Conservation (phyloP, 768 basidiomycete species). For the Russula ochroleuca region DNA sequence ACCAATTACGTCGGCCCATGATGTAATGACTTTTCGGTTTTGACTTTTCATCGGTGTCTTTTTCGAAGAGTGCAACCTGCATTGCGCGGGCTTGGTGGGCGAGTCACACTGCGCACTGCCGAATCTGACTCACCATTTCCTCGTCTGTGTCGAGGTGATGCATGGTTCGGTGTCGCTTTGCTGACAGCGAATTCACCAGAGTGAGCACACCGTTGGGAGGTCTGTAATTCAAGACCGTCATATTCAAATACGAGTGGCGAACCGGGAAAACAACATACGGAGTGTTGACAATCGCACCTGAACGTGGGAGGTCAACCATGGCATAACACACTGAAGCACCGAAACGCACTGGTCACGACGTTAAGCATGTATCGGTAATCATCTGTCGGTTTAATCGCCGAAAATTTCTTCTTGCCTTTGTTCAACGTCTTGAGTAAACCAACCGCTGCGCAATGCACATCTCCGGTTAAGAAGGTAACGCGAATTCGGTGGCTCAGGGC, state of each 20-base stretch:
- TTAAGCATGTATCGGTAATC: conserved; percentile 93
- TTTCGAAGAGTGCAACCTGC: conserved; percentile 73
- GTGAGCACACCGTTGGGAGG: conserved; percentile 70
- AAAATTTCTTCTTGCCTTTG: conserved; percentile 47
- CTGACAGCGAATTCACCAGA: conserved; percentile 74
- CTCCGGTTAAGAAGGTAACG: conserved; percentile 82
- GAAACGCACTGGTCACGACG: conserved; percentile 63
- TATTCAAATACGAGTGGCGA: not conserved
- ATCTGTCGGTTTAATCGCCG: conserved; percentile 45
- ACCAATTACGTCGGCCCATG: conserved; percentile 90
- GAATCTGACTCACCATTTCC: conserved; percentile 53
- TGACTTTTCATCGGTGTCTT: conserved; percentile 73
- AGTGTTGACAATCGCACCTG: conserved; percentile 93
- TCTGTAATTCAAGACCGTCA: conserved; percentile 23
- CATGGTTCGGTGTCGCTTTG: conserved; percentile 57
- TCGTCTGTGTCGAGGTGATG: conserved; percentile 82
- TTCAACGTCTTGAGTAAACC: conserved; percentile 69
- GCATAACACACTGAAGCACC: not conserved
- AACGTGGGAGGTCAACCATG: conserved; percentile 16
- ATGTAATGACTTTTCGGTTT: conserved; percentile 71
- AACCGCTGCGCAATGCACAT: conserved; percentile 90
- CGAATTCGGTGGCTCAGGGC: conserved; percentile 60
- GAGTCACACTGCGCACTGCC: not conserved
- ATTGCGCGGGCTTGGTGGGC: not conserved
- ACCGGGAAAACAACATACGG: conserved; percentile 53